Conservation (phyloP, 495 filamentous ascomycete genomes). For the Hypoxylon fragiforme region DNA sequence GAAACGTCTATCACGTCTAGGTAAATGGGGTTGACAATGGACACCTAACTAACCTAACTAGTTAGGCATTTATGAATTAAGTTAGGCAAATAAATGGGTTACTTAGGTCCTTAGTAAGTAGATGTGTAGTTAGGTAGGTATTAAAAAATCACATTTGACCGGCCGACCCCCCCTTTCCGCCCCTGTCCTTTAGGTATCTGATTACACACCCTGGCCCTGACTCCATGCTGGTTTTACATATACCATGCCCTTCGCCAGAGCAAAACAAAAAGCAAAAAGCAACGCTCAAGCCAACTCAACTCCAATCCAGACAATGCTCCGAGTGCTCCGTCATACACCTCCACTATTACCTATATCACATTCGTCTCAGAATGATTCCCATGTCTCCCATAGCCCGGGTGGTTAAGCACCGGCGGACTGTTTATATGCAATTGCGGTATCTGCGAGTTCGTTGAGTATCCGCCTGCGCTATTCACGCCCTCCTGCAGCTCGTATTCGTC, state of each 20-base stretch:
- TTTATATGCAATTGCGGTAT: background rate
- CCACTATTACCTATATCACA: background rate
- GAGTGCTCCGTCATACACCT: too few relatives aligned
- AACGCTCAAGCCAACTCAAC: background rate
- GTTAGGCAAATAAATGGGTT: too few relatives aligned
- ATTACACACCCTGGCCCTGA: background rate
- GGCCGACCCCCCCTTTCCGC: background rate
- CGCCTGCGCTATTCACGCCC: slow-evolving; percentile 31
- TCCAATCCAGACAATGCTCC: too few relatives aligned
- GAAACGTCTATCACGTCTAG: too few relatives aligned
- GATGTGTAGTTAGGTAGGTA: background rate
- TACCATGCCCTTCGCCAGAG: background rate
- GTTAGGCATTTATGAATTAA: too few relatives aligned
- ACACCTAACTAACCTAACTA: too few relatives aligned
- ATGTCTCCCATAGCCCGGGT: slow-evolving; percentile 34
- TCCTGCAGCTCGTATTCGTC: slow-evolving; percentile 41
- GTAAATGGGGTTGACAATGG: too few relatives aligned
- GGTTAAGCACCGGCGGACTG: slow-evolving; percentile 29
- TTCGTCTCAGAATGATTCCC: too few relatives aligned
- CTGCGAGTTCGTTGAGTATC: slow-evolving; percentile 9
- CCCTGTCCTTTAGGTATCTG: background rate
- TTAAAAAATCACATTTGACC: background rate
- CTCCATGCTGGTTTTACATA: background rate
- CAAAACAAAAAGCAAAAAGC: background rate
- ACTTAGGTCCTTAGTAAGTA: too few relatives aligned